Conservation (phyloP, 2,329 filamentous ascomycete genomes). For the Claviceps sp. region DNA sequence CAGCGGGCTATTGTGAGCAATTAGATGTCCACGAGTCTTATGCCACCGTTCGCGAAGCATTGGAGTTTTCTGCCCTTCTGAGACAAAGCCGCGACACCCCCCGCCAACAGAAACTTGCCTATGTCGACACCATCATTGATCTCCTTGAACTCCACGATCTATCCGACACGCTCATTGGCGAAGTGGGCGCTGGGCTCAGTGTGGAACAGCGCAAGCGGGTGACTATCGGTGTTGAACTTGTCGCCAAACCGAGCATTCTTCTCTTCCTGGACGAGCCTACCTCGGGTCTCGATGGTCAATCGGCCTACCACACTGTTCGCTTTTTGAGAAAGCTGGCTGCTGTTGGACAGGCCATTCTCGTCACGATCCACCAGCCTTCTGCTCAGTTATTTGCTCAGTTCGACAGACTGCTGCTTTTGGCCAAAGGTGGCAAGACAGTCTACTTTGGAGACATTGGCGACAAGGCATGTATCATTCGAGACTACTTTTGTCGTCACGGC, state of each 20-base stretch:
- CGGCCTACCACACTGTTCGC: conserved; percentile 51
- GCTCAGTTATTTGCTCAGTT: conserved; percentile 54
- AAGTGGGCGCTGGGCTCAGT: conserved; percentile 37
- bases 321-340: conserved; percentile 54
- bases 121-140: conserved; percentile 69
- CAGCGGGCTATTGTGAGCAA: conserved; percentile 70
- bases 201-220: conserved; percentile 41
- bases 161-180: conserved; percentile 33
- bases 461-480: conserved; percentile 37
- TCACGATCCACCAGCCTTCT: conserved; percentile 60
- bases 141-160: conserved; percentile 36
- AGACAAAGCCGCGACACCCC: conserved; percentile 54
- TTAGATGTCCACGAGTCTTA: conserved; percentile 65
- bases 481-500: conserved; percentile 55
- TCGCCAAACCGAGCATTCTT: conserved; percentile 45
- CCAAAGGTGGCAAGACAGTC: conserved; percentile 50
- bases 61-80: conserved; percentile 61
- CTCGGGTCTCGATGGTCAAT: conserved; percentile 53
- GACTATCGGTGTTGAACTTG: conserved; percentile 48
- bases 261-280: conserved; percentile 52
- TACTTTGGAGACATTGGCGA: conserved; percentile 56
- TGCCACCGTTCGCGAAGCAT: conserved; percentile 62
- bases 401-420: conserved; percentile 50
- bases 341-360: conserved; percentile 52
- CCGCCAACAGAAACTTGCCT: conserved; percentile 55